These are phyloP conservation scores for Chrysanthemum seticuspe DNA, from an alignment of 129 eudicot genomes.

Conservation along the genomic window DNA sequence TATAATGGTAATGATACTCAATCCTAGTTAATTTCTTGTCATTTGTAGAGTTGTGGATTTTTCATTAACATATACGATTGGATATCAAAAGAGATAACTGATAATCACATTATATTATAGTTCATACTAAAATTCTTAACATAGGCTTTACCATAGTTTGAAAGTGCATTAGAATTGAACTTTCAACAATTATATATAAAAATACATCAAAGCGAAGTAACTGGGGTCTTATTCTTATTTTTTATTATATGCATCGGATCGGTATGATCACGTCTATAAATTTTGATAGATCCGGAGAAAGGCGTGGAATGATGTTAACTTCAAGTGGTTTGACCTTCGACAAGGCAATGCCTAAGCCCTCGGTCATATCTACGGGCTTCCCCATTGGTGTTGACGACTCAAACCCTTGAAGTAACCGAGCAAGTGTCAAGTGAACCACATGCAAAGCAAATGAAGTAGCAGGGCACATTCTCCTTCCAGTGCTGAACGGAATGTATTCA, in stretches of 20 bases:
- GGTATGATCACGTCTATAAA: too few relatives aligned
- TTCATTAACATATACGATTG: too few relatives aligned
- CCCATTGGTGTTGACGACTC: conserved; percentile 20
- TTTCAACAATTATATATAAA: background rate
- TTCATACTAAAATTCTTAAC: background rate
- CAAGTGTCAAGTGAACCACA: conserved; percentile 29
- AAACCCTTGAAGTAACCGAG: conserved; percentile 37
- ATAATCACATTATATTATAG: background rate
- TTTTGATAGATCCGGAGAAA: conserved; percentile 20
- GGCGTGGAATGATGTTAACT: conserved; percentile 26
- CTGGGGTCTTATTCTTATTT: background rate
- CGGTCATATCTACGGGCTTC: conserved; percentile 22
- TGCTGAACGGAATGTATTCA: conserved; percentile 37
- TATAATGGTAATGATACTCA: too few relatives aligned
- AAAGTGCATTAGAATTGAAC: background rate
- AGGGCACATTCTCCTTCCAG: conserved; percentile 47
- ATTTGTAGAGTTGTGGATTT: too few relatives aligned
- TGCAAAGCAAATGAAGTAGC: conserved; percentile 24
- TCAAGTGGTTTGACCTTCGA: conserved; percentile 38
- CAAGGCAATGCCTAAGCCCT: conserved; percentile 30
- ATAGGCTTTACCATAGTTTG: background rate
- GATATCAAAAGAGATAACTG: too few relatives aligned
- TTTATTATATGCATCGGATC: background rate
- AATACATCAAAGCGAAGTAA: background rate
- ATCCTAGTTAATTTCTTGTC: too few relatives aligned